Evolutionary conservation across 2,329 filamentous ascomycete species (phyloP), one percentile per base, ranked within the genome.

Genomic region (Penicillium sp.): DNA sequence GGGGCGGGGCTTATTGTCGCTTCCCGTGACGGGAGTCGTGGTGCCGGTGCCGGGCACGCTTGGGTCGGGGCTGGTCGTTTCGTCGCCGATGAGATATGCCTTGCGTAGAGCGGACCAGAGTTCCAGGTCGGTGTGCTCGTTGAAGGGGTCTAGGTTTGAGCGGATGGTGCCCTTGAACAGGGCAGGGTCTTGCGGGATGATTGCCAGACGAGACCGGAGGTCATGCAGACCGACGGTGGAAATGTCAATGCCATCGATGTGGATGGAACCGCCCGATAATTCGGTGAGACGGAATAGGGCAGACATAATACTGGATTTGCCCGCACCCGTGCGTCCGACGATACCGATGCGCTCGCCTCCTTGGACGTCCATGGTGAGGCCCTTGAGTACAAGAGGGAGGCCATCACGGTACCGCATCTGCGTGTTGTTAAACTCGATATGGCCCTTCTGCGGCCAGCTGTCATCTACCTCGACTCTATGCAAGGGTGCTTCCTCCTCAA

Each of bases 401-500:
- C 86, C 85, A 7, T 80, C 80, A 12, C 90, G 86, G 73, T 94
- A 94, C 15, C 90, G 85, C 90, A 94, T 93, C 74, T 91, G 80
- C 48, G 92, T 89, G 51, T 90, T 81, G 59, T 88, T 82, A 71
- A 94, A 93, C 22, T 87, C 72, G 63, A 94, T 93, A 72, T 93
- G 90, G 31, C 94, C 95, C 67, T 86, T 86, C 69, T 96, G 88
- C 0, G 95, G 95, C 95, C 95, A 99, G 20, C 83, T 93, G 90
- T 86, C 79, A 17, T 87, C 85, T 3, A 96, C 86, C 5, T 92
- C 86, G 45, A 75, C 77, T 37, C 91, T 88, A 69, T 93, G 90
- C 1, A 93, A 82, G 0, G 93, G 91, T 0, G 94, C 91, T 75
- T 98, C 95, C 72, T 96, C 90, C 63, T 96, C 92, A 4, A 99